A percentile compares a stretch with the other conserved stretches of the same genome.
phyloP scores from a whole-genome alignment of 2,329 filamentous ascomycete genomes.

The Erysiphe pulchra region DNA sequence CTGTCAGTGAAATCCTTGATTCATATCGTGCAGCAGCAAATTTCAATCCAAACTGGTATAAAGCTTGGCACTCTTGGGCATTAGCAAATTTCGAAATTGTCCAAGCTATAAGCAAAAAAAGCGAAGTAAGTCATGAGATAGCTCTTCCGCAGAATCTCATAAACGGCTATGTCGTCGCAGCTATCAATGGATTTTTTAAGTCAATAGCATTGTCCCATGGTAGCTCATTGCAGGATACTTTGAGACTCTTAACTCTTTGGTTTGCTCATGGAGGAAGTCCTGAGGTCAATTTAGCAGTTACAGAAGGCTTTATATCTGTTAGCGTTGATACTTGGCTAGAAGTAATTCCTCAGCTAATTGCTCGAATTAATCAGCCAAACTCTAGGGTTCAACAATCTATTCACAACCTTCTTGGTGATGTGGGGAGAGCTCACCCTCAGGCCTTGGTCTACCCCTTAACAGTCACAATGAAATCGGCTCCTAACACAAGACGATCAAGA shows the following conservation, averaged over 20 bases:
- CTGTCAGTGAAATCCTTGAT: slow-evolving; percentile 68
- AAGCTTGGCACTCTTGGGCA: slow-evolving; percentile 98
- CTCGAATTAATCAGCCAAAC: slow-evolving; percentile 90
- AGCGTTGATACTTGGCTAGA: slow-evolving; percentile 97
- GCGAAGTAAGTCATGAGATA: slow-evolving; percentile 8
- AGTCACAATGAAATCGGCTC: slow-evolving; percentile 84
- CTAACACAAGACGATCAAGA: slow-evolving; percentile 57
- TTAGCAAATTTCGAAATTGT: slow-evolving; percentile 97
- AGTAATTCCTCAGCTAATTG: slow-evolving; percentile 91
- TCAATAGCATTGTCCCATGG: slow-evolving; percentile 80
- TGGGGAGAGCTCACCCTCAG: slow-evolving; percentile 84
- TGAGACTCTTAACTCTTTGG: slow-evolving; percentile 82
- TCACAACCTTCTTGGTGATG: slow-evolving; percentile 74
- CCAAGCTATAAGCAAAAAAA: slow-evolving; percentile 32
- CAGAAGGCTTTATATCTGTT: slow-evolving; percentile 72
- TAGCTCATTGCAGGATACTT: slow-evolving; percentile 84
- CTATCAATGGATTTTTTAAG: slow-evolving; percentile 88
- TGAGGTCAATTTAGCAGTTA: slow-evolving; percentile 72
- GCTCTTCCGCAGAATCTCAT: slow-evolving; percentile 38
- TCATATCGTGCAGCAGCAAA: slow-evolving; percentile 81
- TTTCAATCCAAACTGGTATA: slow-evolving; percentile 91
- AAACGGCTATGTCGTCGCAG: slow-evolving; percentile 75
- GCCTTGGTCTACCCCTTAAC: slow-evolving; percentile 92
- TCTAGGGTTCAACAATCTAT: slow-evolving; percentile 68
- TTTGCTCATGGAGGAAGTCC: slow-evolving; percentile 74